Conservation (phyloP, 78 protist genomes). For the Dictyostelium citrinum region DNA sequence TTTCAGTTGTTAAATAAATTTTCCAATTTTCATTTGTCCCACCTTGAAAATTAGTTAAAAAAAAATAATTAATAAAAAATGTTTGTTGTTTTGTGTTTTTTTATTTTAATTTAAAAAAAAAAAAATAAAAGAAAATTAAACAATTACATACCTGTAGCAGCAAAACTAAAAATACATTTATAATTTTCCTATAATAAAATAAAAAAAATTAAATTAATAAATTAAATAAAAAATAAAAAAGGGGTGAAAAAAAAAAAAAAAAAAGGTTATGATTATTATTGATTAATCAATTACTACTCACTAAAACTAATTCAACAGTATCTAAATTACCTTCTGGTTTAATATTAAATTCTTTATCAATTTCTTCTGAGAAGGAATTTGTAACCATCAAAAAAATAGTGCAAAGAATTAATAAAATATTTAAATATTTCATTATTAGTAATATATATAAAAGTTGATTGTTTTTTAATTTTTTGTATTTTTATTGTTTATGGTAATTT, state of each 20-base stretch:
- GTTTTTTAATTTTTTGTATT: not conserved
- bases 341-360: not conserved
- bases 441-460: no score
- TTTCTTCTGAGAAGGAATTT: not conserved
- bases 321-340: constrained; percentile 49
- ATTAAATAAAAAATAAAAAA: not conserved
- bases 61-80: no score
- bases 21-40: constrained; percentile 51
- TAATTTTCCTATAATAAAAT: not conserved
- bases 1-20: not conserved
- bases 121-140: not conserved
- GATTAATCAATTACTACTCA: not conserved
- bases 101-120: no score
- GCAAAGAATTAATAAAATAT: not conserved
- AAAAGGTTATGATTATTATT: not conserved
- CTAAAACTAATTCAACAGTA: not conserved
- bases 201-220: not conserved
- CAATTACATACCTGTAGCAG: not conserved
- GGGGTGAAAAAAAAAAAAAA: not conserved
- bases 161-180: constrained; percentile 24
- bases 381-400: not conserved
- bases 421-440: not conserved
- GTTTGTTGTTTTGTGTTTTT: no score
- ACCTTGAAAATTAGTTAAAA: no score
- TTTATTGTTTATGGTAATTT: no score